phyloP scores from a whole-genome alignment of 2,329 filamentous ascomycete species.

The Cladosporium sp. region DNA sequence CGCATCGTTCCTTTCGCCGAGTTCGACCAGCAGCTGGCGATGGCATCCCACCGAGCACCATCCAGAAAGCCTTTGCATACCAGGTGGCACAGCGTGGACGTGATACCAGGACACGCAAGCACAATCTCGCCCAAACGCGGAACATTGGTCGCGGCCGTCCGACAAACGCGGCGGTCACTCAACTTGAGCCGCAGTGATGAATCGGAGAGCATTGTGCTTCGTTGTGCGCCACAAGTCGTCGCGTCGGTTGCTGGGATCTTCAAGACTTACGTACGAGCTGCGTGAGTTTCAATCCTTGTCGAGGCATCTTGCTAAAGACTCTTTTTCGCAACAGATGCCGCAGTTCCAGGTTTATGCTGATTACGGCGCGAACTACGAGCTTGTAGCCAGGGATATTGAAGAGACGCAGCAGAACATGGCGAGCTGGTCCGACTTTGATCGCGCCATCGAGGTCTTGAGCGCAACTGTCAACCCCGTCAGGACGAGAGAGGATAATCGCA shows the following conservation, averaged over 20 bases:
- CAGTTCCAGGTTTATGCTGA: slow-evolving; percentile 86
- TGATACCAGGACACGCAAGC: slow-evolving; percentile 30
- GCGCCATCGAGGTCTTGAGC: slow-evolving; percentile 77
- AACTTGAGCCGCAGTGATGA: slow-evolving; percentile 40
- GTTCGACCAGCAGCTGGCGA: slow-evolving; percentile 32
- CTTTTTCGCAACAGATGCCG: slow-evolving; percentile 55
- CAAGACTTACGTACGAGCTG: slow-evolving; percentile 43
- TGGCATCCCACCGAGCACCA: slow-evolving; percentile 6
- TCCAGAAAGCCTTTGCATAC: slow-evolving; percentile 37
- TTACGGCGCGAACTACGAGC: slow-evolving; percentile 83
- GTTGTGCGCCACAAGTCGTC: slow-evolving; percentile 50
- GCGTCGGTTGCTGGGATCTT: slow-evolving; percentile 52
- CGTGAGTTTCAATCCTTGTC: slow-evolving; percentile 11
- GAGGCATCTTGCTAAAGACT: slow-evolving; percentile 41
- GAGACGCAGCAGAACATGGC: slow-evolving; percentile 61
- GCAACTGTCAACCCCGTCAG: slow-evolving; percentile 69
- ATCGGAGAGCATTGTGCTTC: slow-evolving; percentile 33
- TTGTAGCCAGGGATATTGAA: slow-evolving; percentile 73
- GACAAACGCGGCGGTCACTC: slow-evolving; percentile 40
- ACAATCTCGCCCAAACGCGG: slow-evolving; percentile 3
- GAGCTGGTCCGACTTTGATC: slow-evolving; percentile 77
- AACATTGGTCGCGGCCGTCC: slow-evolving; percentile 19
- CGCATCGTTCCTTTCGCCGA: slow-evolving; percentile 62
- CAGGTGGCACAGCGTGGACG: slow-evolving; percentile 46
- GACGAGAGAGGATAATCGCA: slow-evolving; percentile 56